phyloP scores from a whole-genome alignment of 352 stramenopile genomes.

The Pythium biforme region DNA sequence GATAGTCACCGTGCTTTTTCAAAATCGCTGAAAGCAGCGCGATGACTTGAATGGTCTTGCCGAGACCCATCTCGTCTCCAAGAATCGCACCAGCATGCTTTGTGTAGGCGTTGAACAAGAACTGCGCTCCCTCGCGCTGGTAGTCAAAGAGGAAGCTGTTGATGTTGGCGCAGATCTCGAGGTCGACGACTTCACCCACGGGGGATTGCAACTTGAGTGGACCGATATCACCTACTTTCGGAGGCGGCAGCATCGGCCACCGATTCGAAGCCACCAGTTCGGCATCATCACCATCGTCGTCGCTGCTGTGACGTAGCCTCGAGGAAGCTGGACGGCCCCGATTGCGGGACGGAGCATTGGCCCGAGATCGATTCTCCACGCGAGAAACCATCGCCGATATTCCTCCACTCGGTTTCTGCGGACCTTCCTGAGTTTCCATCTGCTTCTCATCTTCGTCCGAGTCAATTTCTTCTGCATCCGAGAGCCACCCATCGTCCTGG shows the following conservation, averaged over 20 bases:
- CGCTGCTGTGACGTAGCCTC: background rate
- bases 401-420: background rate
- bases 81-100: slow-evolving; percentile 87
- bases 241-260: slow-evolving; percentile 54
- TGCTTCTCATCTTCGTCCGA: slow-evolving; percentile 17
- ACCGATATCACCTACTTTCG: slow-evolving; percentile 37
- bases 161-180: slow-evolving; percentile 65
- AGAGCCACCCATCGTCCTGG: slow-evolving; percentile 53
- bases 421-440: background rate
- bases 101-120: slow-evolving; percentile 58
- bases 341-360: background rate
- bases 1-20: slow-evolving; percentile 90
- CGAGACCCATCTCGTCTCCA: slow-evolving; percentile 98
- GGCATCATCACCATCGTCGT: slow-evolving; percentile 29
- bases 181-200: background rate
- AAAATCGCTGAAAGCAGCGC: slow-evolving; percentile 89
- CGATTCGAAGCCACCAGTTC: slow-evolving; percentile 27
- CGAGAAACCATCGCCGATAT: background rate
- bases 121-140: slow-evolving; percentile 65
- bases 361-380: background rate
- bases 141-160: slow-evolving; percentile 80
- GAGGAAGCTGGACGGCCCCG: slow-evolving; percentile 1
- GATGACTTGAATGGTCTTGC: slow-evolving; percentile 94
- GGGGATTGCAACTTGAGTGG: slow-evolving; percentile 40
- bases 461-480: slow-evolving; percentile 49